Evolutionary conservation across 2,329 filamentous ascomycete genomes (phyloP).

Genomic region (Pseudomassariella vexata): DNA sequence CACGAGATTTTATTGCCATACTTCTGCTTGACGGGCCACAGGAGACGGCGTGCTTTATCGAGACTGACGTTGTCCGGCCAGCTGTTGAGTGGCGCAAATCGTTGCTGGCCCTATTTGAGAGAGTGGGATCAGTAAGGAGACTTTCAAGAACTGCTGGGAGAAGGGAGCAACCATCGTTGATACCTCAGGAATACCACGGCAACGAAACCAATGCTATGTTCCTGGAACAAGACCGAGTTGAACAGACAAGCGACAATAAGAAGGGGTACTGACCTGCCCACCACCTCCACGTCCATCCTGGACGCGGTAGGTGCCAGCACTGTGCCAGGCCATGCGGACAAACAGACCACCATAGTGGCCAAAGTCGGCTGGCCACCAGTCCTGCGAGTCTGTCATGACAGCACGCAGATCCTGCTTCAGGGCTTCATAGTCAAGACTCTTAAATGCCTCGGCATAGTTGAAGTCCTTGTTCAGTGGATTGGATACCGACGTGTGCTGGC

Average conservation of each 20-base stretch:
- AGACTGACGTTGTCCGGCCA: slow-evolving; percentile 76
- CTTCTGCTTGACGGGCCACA: slow-evolving; percentile 82
- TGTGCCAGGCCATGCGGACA: slow-evolving; percentile 78
- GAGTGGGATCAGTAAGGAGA: too few relatives aligned
- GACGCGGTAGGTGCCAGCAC: slow-evolving; percentile 71
- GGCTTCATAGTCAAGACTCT: slow-evolving; percentile 62
- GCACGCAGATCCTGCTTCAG: slow-evolving; percentile 69
- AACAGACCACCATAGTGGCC: slow-evolving; percentile 78
- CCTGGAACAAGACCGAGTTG: too few relatives aligned
- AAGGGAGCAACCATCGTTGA: background rate
- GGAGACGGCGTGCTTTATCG: slow-evolving; percentile 73
- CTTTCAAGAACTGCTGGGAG: background rate
- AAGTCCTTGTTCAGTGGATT: slow-evolving; percentile 63
- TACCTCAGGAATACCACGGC: too few relatives aligned
- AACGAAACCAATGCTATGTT: too few relatives aligned
- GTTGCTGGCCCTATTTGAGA: slow-evolving; percentile 67
- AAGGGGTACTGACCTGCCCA: slow-evolving; percentile 31
- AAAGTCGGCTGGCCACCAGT: slow-evolving; percentile 79
- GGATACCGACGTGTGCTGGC: slow-evolving; percentile 58
- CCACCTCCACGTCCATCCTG: slow-evolving; percentile 70
- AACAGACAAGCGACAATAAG: too few relatives aligned
- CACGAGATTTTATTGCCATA: slow-evolving; percentile 79
- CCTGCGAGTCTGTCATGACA: slow-evolving; percentile 72
- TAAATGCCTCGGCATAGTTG: slow-evolving; percentile 68
- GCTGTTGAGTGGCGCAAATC: slow-evolving; percentile 75